A percentile compares a stretch with the other conserved stretches of the same genome.
Evolutionary conservation across 2,329 filamentous ascomycete species (phyloP).

Genomic region (Phaeosphaeria sp.): DNA sequence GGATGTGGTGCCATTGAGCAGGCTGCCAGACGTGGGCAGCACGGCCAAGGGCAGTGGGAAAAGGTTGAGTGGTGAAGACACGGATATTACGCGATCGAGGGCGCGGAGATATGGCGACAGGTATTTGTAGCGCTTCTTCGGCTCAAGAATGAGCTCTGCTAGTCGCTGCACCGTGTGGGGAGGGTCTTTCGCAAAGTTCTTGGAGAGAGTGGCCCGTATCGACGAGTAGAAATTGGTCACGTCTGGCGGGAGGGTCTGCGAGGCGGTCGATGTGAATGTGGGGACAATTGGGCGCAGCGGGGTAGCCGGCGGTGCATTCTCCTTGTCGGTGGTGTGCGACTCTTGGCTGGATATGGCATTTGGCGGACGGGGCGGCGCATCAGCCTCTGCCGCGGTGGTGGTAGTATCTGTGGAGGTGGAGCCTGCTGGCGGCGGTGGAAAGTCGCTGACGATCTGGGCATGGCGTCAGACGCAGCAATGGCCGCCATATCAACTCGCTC

Average conservation of each 20-base stretch:
- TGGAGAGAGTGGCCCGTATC: conserved; percentile 61
- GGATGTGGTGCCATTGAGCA: conserved; percentile 67
- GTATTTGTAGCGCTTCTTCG: conserved; percentile 79
- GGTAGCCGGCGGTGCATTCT: conserved; percentile 65
- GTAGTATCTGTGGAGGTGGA: conserved; percentile 40
- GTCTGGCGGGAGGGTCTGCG: conserved; percentile 37
- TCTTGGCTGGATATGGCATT: conserved; percentile 41
- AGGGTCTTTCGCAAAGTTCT: conserved; percentile 74
- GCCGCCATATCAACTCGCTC: conserved; percentile 16
- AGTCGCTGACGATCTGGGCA: conserved; percentile 75
- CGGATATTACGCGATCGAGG: conserved; percentile 86
- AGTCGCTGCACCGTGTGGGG: conserved; percentile 94
- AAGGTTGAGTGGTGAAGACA: conserved; percentile 79
- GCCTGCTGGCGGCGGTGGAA: conserved; percentile 66
- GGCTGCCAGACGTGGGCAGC: conserved; percentile 54
- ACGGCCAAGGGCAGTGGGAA: conserved; percentile 81
- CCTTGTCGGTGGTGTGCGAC: conserved; percentile 70
- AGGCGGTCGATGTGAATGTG: conserved; percentile 50
- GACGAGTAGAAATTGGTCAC: conserved; percentile 41
- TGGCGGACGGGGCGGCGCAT: conserved; percentile 23
- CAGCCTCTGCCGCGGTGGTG: conserved; percentile 36
- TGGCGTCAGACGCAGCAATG: conserved; percentile 8
- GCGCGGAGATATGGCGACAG: conserved; percentile 88
- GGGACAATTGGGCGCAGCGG: conserved; percentile 50
- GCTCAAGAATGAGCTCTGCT: conserved; percentile 81